phyloP scores from a whole-genome alignment of 306 rosid genomes.

The Benincasa hispida region DNA sequence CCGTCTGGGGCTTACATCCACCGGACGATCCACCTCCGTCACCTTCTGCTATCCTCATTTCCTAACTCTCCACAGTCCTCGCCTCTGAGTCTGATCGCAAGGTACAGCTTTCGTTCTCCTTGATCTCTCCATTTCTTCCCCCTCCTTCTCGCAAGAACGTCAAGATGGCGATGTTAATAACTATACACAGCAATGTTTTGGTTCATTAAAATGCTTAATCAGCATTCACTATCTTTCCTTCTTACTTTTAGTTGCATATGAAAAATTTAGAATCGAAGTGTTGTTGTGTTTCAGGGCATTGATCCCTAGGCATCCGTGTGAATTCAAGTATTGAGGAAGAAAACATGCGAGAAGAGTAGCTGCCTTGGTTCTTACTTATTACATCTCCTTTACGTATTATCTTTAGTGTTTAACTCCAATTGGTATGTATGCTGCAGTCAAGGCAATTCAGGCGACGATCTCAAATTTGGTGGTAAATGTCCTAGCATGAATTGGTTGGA shows the following conservation, averaged over 20 bases:
- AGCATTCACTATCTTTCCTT: not conserved
- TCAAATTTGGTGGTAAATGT: slow-evolving; percentile 13
- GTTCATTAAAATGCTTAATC: not conserved
- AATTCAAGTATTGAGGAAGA: slow-evolving; percentile 13
- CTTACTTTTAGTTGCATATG: not conserved
- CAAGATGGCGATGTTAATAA: not conserved
- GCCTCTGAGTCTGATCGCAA: slow-evolving; percentile 88
- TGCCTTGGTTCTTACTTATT: not conserved
- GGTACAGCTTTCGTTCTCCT: slow-evolving; percentile 28
- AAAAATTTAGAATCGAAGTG: not conserved
- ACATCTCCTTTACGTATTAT: not conserved
- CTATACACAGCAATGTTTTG: not conserved
- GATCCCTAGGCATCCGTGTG: not conserved
- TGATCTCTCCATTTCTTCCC: not conserved
- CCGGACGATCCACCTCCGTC: slow-evolving; percentile 40
- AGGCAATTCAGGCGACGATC: slow-evolving; percentile 15
- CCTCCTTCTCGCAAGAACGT: not conserved
- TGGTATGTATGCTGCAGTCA: slow-evolving; percentile 22
- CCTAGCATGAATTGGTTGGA: slow-evolving; percentile 50
- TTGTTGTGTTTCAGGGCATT: not conserved
- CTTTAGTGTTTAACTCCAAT: not conserved
- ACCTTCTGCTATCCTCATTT: slow-evolving; percentile 22
- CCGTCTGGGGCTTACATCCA: not conserved
- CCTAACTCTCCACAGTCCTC: slow-evolving; percentile 23
- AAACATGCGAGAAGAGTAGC: slow-evolving; percentile 30